Evolutionary conservation across 2,329 filamentous ascomycete species (phyloP).

Genomic region (Corynespora cassiicola): DNA sequence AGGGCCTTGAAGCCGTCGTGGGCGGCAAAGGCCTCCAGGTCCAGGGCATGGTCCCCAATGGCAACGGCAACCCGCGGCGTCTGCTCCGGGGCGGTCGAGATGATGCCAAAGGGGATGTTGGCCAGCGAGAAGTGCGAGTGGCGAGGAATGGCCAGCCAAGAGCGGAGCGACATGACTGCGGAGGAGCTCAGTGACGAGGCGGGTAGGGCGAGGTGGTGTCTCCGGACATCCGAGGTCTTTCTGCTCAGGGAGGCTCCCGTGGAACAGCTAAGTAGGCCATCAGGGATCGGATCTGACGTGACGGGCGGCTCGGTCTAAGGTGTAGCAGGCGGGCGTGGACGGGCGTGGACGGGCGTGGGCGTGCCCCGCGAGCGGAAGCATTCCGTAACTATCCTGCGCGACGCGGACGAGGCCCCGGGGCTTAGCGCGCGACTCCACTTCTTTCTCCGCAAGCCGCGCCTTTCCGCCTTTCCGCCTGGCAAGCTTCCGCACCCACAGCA

Average conservation of each 20-base stretch:
- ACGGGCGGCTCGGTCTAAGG: too few relatives aligned
- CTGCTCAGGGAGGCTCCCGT: constrained; percentile 7
- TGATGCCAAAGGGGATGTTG: constrained; percentile 85
- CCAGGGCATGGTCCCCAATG: constrained; percentile 75
- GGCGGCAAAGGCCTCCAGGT: constrained; percentile 68
- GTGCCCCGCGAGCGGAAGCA: too few relatives aligned
- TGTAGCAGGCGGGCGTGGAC: too few relatives aligned
- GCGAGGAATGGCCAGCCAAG: constrained; percentile 66
- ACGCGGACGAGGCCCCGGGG: too few relatives aligned
- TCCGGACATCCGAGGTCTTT: neutral
- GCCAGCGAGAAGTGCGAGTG: constrained; percentile 75
- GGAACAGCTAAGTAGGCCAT: too few relatives aligned
- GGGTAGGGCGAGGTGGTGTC: too few relatives aligned
- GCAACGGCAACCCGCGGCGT: constrained; percentile 71
- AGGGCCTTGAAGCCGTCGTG: constrained; percentile 66
- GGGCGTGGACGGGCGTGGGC: too few relatives aligned
- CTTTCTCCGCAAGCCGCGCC: constrained; percentile 7
- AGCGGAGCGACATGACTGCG: constrained; percentile 49
- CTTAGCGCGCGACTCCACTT: neutral
- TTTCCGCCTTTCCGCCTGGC: constrained; percentile 24
- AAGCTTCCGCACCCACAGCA: constrained; percentile 28
- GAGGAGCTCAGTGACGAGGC: too few relatives aligned
- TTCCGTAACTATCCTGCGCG: too few relatives aligned
- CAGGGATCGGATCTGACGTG: too few relatives aligned
- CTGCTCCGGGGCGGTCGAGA: constrained; percentile 65